Evolutionary conservation across 129 eudicot species (phyloP), one percentile per base, ranked within the genome.

Genomic region (Gnaphalium uliginosum): DNA sequence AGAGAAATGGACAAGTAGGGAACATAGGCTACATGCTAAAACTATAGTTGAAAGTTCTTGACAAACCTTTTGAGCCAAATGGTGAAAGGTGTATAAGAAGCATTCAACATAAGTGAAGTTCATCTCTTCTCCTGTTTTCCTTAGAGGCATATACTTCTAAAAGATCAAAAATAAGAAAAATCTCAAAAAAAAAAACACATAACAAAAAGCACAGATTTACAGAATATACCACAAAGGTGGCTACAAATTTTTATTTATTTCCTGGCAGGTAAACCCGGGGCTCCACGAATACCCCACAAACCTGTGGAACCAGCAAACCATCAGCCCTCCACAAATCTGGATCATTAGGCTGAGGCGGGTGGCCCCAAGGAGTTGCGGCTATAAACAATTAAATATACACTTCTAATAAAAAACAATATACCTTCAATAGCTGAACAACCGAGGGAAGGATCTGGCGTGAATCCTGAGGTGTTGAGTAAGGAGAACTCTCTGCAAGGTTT

Each of bases 401-500:
- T 41, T 66, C 25, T 30, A 6, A 21, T 19, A 29, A 1, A 27
- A 13, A 46, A 53, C 24, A 60, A 51, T 50, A 50, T 35, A 86
- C 97, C 97, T 92, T 92, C 71, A 92, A 80, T 2, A 92, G 87
- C 72, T 81, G 86, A 75, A 85, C 84, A 77, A 92, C 83, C 6
- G 89, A 86, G 41, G 96, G 96, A 71, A 92, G 94, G 56, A 92
- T 83, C 81, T 87, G 96, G 57, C 97, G 82, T 17, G 97, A 83
- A 83, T 89, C 96, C 60, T 85, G 97, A 3, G 97, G 88, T 51
- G 87, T 62, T 60, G 96, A 85, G 79, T 86, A 87, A 68, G 97
- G 90, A 17, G 97, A 89, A 78, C 97, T 77, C 79, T 92, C 97
- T 32, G 97, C 96, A 61, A 92, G 86, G 86, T 92, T 89, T 76